Percentiles rank a stretch among this genome's conserved stretches.
Conservation (phyloP, 495 filamentous ascomycete species). For the Penicillium coffeae region DNA sequence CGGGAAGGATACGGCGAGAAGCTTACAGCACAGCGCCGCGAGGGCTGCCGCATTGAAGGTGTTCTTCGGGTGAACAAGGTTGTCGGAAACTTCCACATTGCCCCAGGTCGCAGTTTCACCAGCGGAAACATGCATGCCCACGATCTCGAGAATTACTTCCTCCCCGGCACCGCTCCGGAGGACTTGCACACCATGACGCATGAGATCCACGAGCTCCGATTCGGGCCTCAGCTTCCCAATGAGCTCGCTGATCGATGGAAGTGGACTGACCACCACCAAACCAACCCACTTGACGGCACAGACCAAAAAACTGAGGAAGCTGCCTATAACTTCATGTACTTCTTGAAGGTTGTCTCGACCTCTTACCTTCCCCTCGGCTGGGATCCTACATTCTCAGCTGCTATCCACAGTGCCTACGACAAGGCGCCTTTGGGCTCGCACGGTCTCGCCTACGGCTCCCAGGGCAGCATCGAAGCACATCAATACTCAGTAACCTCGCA, state of each 20-base stretch:
- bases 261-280: slow-evolving; percentile 88
- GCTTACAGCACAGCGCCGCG: slow-evolving; percentile 77
- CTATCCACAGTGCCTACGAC: slow-evolving; percentile 49
- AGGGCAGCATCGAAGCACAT: slow-evolving; percentile 91
- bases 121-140: slow-evolving; percentile 96
- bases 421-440: slow-evolving; percentile 60
- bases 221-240: slow-evolving; percentile 87
- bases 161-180: slow-evolving; percentile 45
- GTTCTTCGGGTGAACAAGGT: slow-evolving; percentile 95
- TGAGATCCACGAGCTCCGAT: slow-evolving; percentile 82
- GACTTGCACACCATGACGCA: slow-evolving; percentile 84
- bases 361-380: slow-evolving; percentile 89
- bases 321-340: slow-evolving; percentile 97
- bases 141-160: slow-evolving; percentile 90
- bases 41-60: slow-evolving; percentile 94
- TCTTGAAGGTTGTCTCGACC: slow-evolving; percentile 95
- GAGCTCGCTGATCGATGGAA: slow-evolving; percentile 61
- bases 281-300: slow-evolving; percentile 86
- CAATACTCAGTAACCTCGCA: slow-evolving; percentile 97
- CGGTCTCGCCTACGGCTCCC: slow-evolving; percentile 48
- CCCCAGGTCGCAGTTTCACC: slow-evolving; percentile 88
- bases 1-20: slow-evolving; percentile 89
- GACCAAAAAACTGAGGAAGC: slow-evolving; percentile 73
- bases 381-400: slow-evolving; percentile 49
- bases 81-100: slow-evolving; percentile 97